phyloP scores from a whole-genome alignment of 345 rosid genomes.

The Salix brachista region DNA sequence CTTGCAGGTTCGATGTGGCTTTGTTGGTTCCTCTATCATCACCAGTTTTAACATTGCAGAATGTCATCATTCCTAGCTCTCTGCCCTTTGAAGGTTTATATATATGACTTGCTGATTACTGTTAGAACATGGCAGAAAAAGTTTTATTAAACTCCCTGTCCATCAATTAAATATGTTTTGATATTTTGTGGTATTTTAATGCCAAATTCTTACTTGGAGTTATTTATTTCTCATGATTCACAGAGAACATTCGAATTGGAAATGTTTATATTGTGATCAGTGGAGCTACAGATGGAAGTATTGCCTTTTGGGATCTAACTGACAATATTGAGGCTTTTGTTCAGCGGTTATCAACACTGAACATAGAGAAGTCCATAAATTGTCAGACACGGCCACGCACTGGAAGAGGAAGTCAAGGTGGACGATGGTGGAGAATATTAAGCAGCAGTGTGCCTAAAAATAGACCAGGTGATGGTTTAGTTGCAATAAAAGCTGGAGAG shows the following conservation, averaged over 20 bases:
- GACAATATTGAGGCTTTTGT: slow-evolving; percentile 62
- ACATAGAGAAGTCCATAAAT: slow-evolving; percentile 51
- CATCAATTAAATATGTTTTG: background rate
- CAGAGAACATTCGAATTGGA: slow-evolving; percentile 44
- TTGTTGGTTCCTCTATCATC: slow-evolving; percentile 57
- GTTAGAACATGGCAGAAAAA: background rate
- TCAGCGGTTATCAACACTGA: slow-evolving; percentile 44
- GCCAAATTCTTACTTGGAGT: background rate
- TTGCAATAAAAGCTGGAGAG: slow-evolving; percentile 17
- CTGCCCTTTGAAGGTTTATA: slow-evolving; percentile 47
- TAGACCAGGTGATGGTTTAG: slow-evolving; percentile 19
- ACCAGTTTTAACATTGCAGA: slow-evolving; percentile 77
- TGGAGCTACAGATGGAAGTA: slow-evolving; percentile 96
- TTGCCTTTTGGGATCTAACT: slow-evolving; percentile 84
- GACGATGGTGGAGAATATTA: slow-evolving; percentile 69
- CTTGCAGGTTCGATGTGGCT: slow-evolving; percentile 86
- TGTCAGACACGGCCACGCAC: slow-evolving; percentile 77
- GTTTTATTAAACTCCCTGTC: background rate
- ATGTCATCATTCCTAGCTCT: slow-evolving; percentile 45
- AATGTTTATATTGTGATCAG: slow-evolving; percentile 56
- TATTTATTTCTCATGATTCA: slow-evolving; percentile 15
- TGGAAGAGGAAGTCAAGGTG: slow-evolving; percentile 97
- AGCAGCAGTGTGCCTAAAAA: slow-evolving; percentile 25
- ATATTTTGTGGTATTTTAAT: background rate
- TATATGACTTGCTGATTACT: background rate